Percentiles rank a stretch among this genome's conserved stretches.
These are phyloP conservation scores for Pichia sp. DNA, from an alignment of 1,139 yeast genomes.

Conservation along the genomic window DNA sequence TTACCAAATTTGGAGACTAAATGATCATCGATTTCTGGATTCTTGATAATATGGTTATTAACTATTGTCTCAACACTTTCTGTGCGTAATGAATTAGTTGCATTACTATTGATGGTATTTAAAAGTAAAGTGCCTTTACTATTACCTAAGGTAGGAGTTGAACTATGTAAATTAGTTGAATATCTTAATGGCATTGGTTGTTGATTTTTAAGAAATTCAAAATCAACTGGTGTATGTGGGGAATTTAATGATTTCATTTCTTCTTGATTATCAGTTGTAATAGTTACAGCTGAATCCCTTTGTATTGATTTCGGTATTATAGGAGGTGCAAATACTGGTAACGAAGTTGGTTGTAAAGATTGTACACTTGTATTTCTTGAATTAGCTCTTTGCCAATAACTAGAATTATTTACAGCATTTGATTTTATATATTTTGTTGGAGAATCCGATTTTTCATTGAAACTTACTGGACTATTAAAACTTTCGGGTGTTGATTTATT, in stretches of 20 bases:
- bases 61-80: constrained; percentile 2
- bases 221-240: constrained; percentile 14
- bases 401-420: constrained; percentile 5
- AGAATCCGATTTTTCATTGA: constrained; percentile 10
- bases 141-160: constrained; percentile 1
- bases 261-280: background rate
- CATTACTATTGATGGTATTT: background rate
- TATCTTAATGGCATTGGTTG: background rate
- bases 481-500: constrained; percentile 8
- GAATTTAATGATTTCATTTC: background rate
- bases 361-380: constrained; percentile 16
- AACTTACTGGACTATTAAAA: constrained; percentile 6
- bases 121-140: constrained; percentile 4
- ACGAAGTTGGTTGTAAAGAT: constrained; percentile 10
- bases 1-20: constrained; percentile 62
- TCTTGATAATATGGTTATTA: background rate
- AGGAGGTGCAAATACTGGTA: constrained; percentile 14
- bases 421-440: constrained; percentile 18
- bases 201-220: constrained; percentile 2
- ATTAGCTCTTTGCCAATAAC: constrained; percentile 20
- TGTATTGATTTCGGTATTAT: background rate
- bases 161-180: background rate
- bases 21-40: constrained; percentile 44
- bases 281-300: background rate
- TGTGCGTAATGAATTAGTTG: background rate